These are phyloP conservation scores for Hypoxylon rubiginosum DNA, from an alignment of 2,329 filamentous ascomycete species.

Conservation along the genomic window DNA sequence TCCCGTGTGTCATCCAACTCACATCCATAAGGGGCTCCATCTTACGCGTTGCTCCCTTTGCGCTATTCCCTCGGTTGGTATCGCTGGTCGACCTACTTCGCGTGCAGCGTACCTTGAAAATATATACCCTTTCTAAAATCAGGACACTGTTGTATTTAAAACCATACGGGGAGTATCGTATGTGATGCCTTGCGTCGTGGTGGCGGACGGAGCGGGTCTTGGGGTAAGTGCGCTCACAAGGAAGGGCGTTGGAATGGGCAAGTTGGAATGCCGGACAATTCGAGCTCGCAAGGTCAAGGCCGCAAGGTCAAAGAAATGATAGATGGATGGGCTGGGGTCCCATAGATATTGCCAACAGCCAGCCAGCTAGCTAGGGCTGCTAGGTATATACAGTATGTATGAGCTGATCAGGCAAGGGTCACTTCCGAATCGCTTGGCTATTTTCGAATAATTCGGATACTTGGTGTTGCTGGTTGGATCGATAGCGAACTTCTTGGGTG, in stretches of 20 bases:
- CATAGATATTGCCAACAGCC: conserved; percentile 13
- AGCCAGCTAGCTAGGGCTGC: background rate
- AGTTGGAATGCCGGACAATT: conserved; percentile 18
- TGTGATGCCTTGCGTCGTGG: conserved; percentile 24
- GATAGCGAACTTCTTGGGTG: conserved; percentile 10
- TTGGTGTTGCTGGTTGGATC: background rate
- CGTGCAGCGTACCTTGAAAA: background rate
- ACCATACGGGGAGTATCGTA: conserved; percentile 21
- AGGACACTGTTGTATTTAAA: conserved; percentile 16
- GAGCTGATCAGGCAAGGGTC: conserved; percentile 26
- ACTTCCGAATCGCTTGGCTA: conserved; percentile 25
- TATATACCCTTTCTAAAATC: conserved; percentile 4
- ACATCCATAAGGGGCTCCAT: conserved; percentile 92
- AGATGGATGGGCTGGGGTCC: background rate
- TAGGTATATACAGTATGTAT: conserved; percentile 11
- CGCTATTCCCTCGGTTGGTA: conserved; percentile 11
- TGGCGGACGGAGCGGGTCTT: conserved; percentile 36
- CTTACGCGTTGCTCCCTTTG: conserved; percentile 43
- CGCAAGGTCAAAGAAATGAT: conserved; percentile 21
- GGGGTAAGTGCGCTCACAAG: conserved; percentile 35
- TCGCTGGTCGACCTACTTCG: conserved; percentile 12
- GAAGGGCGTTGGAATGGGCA: conserved; percentile 27
- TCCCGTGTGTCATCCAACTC: conserved; percentile 89
- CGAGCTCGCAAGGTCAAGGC: conserved; percentile 6
- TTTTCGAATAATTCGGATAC: conserved; percentile 14